Evolutionary conservation across 805 yeast genomes (phyloP), one percentile per base, ranked within the genome.

Genomic region (Saccharomyces mikatae): DNA sequence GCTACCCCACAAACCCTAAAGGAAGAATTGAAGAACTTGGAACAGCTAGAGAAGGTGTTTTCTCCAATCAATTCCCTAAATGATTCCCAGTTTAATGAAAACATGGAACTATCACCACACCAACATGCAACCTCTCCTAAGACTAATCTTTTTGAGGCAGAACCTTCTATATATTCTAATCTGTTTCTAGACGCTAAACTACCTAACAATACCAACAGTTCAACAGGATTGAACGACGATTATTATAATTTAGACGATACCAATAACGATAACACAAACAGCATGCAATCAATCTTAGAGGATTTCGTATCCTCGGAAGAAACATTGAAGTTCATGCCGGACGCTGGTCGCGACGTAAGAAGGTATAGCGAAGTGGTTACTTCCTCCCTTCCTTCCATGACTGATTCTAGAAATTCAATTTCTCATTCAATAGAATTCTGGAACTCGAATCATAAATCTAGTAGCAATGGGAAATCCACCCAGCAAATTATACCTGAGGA

Each of bases 381-480:
- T 3, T 52, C 50, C n/a, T 48, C 60, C 9, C 47, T 56, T 22
- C 60, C 61, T 27, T 51, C 50, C 21, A 31, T 55, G 13, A 49
- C 60, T 1, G 59, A 55, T 24, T 50, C 61, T 14, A 57, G 71
- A 47, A 62, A 61, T 22, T 65, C 70, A 9, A 65, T 67, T 11
- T 67, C 71, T 9, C 66, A 67, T 51, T 50, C 58, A 22, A 50
- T 64, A 2, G 69, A 67, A 50, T 61, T 64, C 49, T 67, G 69
- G 71, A 64, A 65, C 53, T 47, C 64, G 21, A 44, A 49, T 17
- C 47, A 51, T 41, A 56, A 28, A 13, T 49, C 32, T 14, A 41
- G 29, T 17, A 41, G 22, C 22, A 50, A 30, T 47, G n/a, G 26
- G 8, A 41, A 36, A 27, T 11, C 44, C 24, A 17, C 24, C 9